These are phyloP conservation scores for Pseudisothecium myosuroides DNA, from an alignment of 225 moss, liverwort and hornwort genomes.

Conservation along the genomic window DNA sequence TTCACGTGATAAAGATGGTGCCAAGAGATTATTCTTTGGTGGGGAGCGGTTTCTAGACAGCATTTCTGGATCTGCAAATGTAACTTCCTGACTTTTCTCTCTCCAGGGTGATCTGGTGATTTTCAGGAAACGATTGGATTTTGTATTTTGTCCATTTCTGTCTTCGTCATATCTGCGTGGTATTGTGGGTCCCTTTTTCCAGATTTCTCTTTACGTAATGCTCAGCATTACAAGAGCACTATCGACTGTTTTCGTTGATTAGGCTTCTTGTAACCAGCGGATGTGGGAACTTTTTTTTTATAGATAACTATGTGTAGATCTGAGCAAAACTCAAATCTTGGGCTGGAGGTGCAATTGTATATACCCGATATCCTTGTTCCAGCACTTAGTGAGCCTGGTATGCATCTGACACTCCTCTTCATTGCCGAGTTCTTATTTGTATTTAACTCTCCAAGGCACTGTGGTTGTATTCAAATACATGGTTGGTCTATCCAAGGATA, in stretches of 20 bases:
- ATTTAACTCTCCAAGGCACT: neutral
- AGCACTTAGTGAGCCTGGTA: constrained; percentile 96
- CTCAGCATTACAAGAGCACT: neutral
- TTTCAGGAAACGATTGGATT: neutral
- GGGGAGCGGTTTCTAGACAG: constrained; percentile 94
- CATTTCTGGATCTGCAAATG: constrained; percentile 88
- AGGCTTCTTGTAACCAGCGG: neutral
- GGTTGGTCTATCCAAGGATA: neutral
- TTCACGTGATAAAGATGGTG: constrained; percentile 82
- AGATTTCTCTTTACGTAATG: neutral
- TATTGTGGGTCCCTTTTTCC: neutral
- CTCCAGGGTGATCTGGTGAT: neutral
- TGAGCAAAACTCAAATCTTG: constrained; percentile 84
- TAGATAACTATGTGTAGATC: constrained; percentile 93
- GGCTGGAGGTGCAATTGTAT: constrained; percentile 82
- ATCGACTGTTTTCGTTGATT: neutral
- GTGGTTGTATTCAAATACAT: neutral
- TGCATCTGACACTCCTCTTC: neutral
- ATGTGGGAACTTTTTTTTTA: neutral
- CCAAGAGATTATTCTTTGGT: constrained; percentile 83
- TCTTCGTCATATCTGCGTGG: neutral
- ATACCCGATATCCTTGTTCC: constrained; percentile 87
- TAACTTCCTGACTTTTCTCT: constrained; percentile 9
- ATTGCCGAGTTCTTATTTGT: neutral
- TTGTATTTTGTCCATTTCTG: neutral